Evolutionary conservation across 768 basidiomycete genomes (phyloP), one percentile per base, ranked within the genome.

Genomic region (Lentinula sp.): DNA sequence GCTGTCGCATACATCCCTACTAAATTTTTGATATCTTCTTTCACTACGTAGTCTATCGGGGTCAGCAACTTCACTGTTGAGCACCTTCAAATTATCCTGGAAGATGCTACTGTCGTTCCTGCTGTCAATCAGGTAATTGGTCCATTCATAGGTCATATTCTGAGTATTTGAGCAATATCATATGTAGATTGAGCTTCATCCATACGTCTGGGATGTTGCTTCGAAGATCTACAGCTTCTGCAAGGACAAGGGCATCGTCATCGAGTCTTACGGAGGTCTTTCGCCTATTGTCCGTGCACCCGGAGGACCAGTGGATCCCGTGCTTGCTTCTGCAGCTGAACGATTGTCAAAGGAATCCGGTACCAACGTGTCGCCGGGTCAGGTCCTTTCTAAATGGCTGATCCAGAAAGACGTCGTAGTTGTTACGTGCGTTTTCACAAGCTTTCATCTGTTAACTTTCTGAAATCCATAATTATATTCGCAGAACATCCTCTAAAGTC

Each of bases 311-410:
- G 76, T 91, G 1, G 84, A 87, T 66, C 71, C 73, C 15, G 79
- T 83, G 3, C 76, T 91, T 9, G 66, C 75, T 32, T 66, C 71
- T 4, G 82, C 87, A 49, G 81, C 82, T 2, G 75, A 77, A 46
- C 74, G 86, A 64, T 79, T 76, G 64, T 79, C 65, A 71, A 80
- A 77, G 60, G 70, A 69, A n/a, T 65, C 68, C 6, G 77, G 76
- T 7, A 68, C 68, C 57, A 69, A 77, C 20, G 78, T 82, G 13
- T 80, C 85, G 4, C 71, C 81, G 1, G 83, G 82, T 16, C 89
- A 91, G 68, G 83, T 90, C 33, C 72, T 91, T 57, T 79, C 81
- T 59, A 83, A 86, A 57, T 91, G 90, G 89, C 73, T 86, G 9
- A 74, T 79, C 56, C 77, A 82, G 62, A 90, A 89, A 68, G 83